Evolutionary conservation across 768 basidiomycete genomes (phyloP).

Genomic region (Pleurotus salmoneostramineus): DNA sequence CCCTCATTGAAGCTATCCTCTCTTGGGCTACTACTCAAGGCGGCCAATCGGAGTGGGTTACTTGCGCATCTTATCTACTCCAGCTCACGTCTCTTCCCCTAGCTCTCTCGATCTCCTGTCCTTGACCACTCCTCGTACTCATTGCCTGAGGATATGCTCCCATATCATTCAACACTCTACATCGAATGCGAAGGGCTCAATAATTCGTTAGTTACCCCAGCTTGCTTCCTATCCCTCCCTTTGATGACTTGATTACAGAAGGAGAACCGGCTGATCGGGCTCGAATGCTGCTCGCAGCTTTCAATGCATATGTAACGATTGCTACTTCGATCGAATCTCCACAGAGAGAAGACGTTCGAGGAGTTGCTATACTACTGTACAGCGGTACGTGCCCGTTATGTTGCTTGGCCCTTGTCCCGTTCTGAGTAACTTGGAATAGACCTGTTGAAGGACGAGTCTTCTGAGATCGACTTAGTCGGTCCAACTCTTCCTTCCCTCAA

Average conservation of each 20-base stretch:
- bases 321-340: slow-evolving; percentile 38
- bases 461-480: slow-evolving; percentile 74
- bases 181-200: slow-evolving; percentile 46
- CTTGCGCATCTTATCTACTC: slow-evolving; percentile 16
- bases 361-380: slow-evolving; percentile 77
- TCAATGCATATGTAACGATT: slow-evolving; percentile 57
- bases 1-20: slow-evolving; percentile 67
- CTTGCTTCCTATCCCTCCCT: slow-evolving; percentile 4
- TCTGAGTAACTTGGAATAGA: slow-evolving; percentile 35
- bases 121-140: slow-evolving; percentile 45
- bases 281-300: slow-evolving; percentile 58
- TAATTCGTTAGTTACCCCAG: slow-evolving; percentile 39
- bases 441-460: slow-evolving; percentile 81
- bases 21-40: slow-evolving; percentile 47
- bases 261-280: slow-evolving; percentile 54
- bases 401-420: background rate
- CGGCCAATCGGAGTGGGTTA: slow-evolving; percentile 9
- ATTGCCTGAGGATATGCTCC: slow-evolving; percentile 81
- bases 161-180: slow-evolving; percentile 74
- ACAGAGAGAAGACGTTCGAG: slow-evolving; percentile 72
- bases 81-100: background rate
- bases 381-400: slow-evolving; percentile 43
- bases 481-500: slow-evolving; percentile 82
- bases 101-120: slow-evolving; percentile 31
- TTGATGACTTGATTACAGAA: slow-evolving; percentile 27